Conservation (phyloP, 352 stramenopile genomes). For the Phytophthora sp. region DNA sequence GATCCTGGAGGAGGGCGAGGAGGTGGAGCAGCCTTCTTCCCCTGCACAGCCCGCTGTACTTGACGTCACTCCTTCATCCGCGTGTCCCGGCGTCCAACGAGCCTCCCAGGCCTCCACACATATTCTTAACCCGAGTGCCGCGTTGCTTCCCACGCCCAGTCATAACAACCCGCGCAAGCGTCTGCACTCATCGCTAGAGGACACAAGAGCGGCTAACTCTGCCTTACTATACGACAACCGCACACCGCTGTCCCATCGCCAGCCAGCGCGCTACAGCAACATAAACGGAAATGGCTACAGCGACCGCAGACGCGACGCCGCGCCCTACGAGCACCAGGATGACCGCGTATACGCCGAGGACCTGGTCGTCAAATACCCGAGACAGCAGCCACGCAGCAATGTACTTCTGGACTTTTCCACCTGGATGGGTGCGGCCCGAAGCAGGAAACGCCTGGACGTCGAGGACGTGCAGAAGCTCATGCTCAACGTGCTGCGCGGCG, state of each 20-base stretch:
- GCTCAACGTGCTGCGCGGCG: slow-evolving; percentile 46
- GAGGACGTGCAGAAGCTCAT: slow-evolving; percentile 72
- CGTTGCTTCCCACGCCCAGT: slow-evolving; percentile 13
- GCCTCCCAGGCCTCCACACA: neutral
- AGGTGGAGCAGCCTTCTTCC: slow-evolving; percentile 26
- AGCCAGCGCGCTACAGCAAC: slow-evolving; percentile 21
- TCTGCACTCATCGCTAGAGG: slow-evolving; percentile 19
- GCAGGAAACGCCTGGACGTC: slow-evolving; percentile 54
- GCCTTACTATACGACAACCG: slow-evolving; percentile 24
- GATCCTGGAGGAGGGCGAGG: slow-evolving; percentile 73
- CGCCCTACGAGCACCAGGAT: slow-evolving; percentile 35
- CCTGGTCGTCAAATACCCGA: slow-evolving; percentile 70
- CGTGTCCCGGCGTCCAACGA: neutral
- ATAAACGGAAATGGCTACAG: slow-evolving; percentile 14
- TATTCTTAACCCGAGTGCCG: slow-evolving; percentile 7
- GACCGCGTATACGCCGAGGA: slow-evolving; percentile 60
- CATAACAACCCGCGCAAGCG: slow-evolving; percentile 27
- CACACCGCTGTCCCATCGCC: slow-evolving; percentile 24
- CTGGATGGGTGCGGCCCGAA: slow-evolving; percentile 66
- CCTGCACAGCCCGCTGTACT: neutral
- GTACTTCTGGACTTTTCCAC: slow-evolving; percentile 74
- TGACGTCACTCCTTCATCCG: neutral
- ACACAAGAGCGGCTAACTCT: neutral
- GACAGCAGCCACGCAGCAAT: slow-evolving; percentile 63
- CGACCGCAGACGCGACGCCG: slow-evolving; percentile 17